phyloP scores from a whole-genome alignment of 148 eudicot genomes.

The Fallopia convolvulus region DNA sequence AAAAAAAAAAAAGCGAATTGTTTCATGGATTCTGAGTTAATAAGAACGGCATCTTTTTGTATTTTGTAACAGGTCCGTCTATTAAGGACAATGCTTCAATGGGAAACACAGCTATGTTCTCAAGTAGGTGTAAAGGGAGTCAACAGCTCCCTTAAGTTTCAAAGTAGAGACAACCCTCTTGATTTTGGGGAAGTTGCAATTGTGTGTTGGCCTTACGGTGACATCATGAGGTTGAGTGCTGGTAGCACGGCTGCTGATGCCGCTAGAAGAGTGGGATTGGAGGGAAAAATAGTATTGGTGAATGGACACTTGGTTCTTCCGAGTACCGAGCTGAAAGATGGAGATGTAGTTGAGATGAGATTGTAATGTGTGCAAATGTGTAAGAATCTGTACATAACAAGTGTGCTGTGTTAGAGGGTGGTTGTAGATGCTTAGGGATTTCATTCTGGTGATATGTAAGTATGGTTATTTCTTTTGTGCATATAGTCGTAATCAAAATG shows the following conservation, averaged over 20 bases:
- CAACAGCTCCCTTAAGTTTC: slow-evolving; percentile 9
- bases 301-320: slow-evolving; percentile 79
- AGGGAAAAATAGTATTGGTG: slow-evolving; percentile 66
- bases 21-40: not conserved
- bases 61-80: slow-evolving; percentile 45
- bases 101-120: slow-evolving; percentile 79
- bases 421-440: not conserved
- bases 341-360: slow-evolving; percentile 80
- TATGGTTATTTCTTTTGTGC: not conserved
- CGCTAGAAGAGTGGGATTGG: slow-evolving; percentile 65
- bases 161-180: slow-evolving; percentile 18
- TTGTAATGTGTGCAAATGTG: slow-evolving; percentile 24
- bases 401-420: not conserved
- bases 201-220: slow-evolving; percentile 81
- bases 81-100: slow-evolving; percentile 90
- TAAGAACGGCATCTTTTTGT: not conserved
- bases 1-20: not conserved
- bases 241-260: slow-evolving; percentile 96
- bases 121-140: slow-evolving; percentile 46
- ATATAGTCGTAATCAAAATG: not conserved
- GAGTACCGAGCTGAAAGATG: slow-evolving; percentile 64
- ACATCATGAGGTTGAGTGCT: slow-evolving; percentile 58
- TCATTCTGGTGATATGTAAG: slow-evolving; percentile 1
- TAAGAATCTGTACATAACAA: slow-evolving; percentile 10
- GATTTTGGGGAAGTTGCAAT: slow-evolving; percentile 65